Conservation (phyloP, 2,329 filamentous ascomycete species). For the Colletotrichum tanaceti region DNA sequence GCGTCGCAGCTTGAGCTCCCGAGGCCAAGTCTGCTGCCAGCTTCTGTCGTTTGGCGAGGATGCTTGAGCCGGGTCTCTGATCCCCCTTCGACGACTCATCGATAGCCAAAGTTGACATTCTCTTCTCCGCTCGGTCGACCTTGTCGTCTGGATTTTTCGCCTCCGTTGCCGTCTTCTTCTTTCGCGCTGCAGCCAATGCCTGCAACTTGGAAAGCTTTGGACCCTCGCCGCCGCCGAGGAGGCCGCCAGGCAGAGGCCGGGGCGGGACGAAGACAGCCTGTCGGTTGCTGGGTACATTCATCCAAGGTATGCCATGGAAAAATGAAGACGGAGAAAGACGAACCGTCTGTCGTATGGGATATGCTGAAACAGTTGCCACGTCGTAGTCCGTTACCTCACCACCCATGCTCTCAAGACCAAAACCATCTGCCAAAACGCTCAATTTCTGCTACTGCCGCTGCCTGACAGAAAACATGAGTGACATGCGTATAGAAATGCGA, state of each 20-base stretch:
- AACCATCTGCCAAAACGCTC: conserved; percentile 41
- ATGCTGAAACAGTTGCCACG: conserved; percentile 16
- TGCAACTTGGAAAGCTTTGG: conserved; percentile 90
- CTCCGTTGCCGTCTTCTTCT: conserved; percentile 79
- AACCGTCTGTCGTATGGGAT: conserved; percentile 42
- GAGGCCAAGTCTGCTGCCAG: conserved; percentile 40
- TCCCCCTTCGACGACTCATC: conserved; percentile 42
- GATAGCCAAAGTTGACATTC: conserved; percentile 41
- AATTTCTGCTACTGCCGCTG: conserved; percentile 40
- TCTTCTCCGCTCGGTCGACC: conserved; percentile 48
- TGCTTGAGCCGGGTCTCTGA: conserved; percentile 37
- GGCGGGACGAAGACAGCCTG: conserved; percentile 73
- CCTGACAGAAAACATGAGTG: conserved; percentile 23
- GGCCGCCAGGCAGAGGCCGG: conserved; percentile 65
- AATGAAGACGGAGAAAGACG: conserved; percentile 61
- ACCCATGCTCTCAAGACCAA: conserved; percentile 27
- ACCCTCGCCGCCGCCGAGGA: conserved; percentile 79
- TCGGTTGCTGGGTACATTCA: conserved; percentile 75
- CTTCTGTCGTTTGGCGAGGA: conserved; percentile 43
- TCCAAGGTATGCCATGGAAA: conserved; percentile 89
- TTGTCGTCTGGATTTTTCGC: conserved; percentile 54
- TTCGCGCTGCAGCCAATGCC: conserved; percentile 85
- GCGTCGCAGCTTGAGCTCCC: conserved; percentile 8
- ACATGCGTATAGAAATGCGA: conserved; percentile 39
- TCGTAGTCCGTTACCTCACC: conserved; percentile 8